Evolutionary conservation across 768 basidiomycete species (phyloP).

Genomic region (Austroboletus eburneus): DNA sequence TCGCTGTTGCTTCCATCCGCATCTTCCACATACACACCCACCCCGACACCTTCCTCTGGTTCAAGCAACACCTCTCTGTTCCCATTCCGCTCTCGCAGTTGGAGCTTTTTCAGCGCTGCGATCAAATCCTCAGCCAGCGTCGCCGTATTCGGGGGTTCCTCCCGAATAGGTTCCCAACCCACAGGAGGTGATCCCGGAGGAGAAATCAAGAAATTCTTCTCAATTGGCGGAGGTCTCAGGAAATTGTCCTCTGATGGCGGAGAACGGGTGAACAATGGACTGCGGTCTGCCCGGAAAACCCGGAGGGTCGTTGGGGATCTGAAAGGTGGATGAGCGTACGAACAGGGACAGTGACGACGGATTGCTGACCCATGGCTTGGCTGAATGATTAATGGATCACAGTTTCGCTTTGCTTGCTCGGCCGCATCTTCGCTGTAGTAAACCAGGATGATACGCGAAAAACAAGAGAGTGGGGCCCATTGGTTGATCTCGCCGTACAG

Average conservation of each 20-base stretch:
- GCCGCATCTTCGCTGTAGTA: constrained; percentile 62
- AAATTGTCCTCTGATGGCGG: constrained; percentile 25
- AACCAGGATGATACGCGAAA: constrained; percentile 80
- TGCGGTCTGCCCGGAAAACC: constrained; percentile 72
- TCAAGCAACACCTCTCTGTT: constrained; percentile 59
- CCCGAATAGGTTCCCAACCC: constrained; percentile 89
- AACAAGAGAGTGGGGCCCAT: constrained; percentile 85
- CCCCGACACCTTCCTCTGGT: constrained; percentile 65
- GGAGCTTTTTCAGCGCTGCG: constrained; percentile 66
- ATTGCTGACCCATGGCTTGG: constrained; percentile 47
- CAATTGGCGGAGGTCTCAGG: constrained; percentile 71
- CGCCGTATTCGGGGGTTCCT: constrained; percentile 82
- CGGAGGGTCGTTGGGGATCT: constrained; percentile 53
- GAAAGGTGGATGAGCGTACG: constrained; percentile 9
- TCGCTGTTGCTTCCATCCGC: constrained; percentile 43
- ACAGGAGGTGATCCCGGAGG: constrained; percentile 97
- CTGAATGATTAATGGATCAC: constrained; percentile 62
- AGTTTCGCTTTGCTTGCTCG: constrained; percentile 59
- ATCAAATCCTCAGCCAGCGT: constrained; percentile 90
- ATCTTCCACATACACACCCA: constrained; percentile 77
- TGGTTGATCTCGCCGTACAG: constrained; percentile 78
- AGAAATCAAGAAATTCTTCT: constrained; percentile 96
- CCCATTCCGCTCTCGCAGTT: constrained; percentile 42
- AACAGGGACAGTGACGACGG: neutral
- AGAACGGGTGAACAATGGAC: constrained; percentile 47